These are phyloP conservation scores for Bonia amplexicaulis DNA, from an alignment of 176 grass and related monocot species.

Conservation along the genomic window DNA sequence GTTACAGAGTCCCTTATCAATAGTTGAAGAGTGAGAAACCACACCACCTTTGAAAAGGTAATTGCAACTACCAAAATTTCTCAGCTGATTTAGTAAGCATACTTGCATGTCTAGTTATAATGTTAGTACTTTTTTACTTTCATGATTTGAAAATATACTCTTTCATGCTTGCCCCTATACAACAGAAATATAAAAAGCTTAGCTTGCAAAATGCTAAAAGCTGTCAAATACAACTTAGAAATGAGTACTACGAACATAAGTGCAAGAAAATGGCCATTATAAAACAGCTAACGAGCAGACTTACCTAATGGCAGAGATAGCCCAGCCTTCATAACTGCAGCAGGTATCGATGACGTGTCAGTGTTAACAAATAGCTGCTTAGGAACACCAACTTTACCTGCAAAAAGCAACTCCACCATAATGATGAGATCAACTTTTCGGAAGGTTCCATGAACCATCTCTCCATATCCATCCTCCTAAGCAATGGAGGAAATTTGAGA, in stretches of 20 bases:
- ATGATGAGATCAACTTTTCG: conserved; percentile 47
- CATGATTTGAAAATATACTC: not conserved
- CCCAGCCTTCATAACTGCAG: conserved; percentile 71
- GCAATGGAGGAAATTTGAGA: conserved; percentile 3
- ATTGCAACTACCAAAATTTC: not conserved
- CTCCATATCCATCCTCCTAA: conserved; percentile 1
- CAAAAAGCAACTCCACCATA: conserved; percentile 41
- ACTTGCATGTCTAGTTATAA: not conserved
- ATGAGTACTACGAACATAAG: not conserved
- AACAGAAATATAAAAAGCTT: not conserved
- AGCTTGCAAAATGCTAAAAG: not conserved
- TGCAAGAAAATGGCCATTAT: not conserved
- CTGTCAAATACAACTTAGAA: not conserved
- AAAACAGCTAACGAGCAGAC: conserved; percentile 4
- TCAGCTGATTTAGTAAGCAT: conserved; percentile 6
- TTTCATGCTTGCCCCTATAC: not conserved
- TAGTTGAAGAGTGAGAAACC: not conserved
- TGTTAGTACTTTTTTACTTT: not conserved
- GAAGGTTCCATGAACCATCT: conserved; percentile 33
- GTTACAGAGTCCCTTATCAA: not conserved
- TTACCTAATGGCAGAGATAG: conserved; percentile 80
- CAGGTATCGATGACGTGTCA: conserved; percentile 79
- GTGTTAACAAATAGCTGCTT: conserved; percentile 82
- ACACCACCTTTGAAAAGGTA: not conserved
- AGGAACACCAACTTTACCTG: conserved; percentile 84